Base-by-base conservation (phyloP, 345 rosid genomes). In the Sapria himalayana region DNA sequence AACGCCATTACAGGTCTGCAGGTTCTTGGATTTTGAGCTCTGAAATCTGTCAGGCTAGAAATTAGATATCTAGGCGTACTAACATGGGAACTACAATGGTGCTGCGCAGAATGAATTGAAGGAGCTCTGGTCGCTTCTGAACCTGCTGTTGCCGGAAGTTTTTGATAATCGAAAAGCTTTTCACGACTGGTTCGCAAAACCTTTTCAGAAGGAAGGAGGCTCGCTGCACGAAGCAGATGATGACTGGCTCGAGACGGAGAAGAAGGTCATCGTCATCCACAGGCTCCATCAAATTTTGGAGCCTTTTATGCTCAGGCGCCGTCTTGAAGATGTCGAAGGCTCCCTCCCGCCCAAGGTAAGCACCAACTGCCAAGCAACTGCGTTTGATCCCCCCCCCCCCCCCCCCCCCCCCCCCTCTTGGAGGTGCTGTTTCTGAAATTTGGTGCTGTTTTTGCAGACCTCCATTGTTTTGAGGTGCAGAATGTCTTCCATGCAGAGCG, bases 211-310 rank as follows among this genome's bases (percentile, higher is more conserved):
- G 67, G 99, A 91, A 64, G n/a, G n/a, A n/a, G 79, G 54, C 32
- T 70, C 91, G 41, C 24, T 65, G 2, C 91, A 71, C 64, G 76
- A 70, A 66, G 85, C 73, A 13, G 99, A 91, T 60, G 99, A 91
- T 60, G 99, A 91, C 61, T 91, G 99, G 99, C 92, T 91, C 54
- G 99, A 91, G 74, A 91, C 95, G 37, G 99, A 91, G 53, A 91
- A 91, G 71, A 91, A 91, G 62, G 99, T 91, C 20, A 91, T 91
- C 54, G 70, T 91, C 50, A 91, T 91, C 61, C 99, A 91, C 49
- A 71, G 99, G 22, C 99, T 91, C 64, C 99, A 91, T 73, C 99
- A 91, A 62, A 91, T 91, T 50, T 62, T 91, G 54, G 99, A 91
- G 70, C 99, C 99, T 29, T 91, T 91, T 67, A 91, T 91, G 99